These are phyloP conservation scores for Sporothrix humicola DNA, from an alignment of 2,329 filamentous ascomycete species.

Conservation along the genomic window DNA sequence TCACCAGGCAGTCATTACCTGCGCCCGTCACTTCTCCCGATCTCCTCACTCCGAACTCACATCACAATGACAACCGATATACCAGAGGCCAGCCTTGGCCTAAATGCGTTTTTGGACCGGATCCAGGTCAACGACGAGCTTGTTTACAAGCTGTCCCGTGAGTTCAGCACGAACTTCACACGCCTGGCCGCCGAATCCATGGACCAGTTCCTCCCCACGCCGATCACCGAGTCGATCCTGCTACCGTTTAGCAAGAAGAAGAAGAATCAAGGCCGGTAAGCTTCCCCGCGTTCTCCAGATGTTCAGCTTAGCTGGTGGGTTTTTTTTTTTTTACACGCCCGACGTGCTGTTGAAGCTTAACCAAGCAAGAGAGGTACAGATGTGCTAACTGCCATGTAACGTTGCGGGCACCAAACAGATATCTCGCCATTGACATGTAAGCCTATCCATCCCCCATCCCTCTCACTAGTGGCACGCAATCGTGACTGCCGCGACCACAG, in stretches of 20 bases:
- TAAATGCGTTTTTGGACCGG: constrained; percentile 57
- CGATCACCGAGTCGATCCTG: constrained; percentile 65
- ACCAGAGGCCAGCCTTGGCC: constrained; percentile 24
- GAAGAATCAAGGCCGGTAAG: constrained; percentile 56
- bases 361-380: not conserved
- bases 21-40: not conserved
- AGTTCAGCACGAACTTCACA: constrained; percentile 55
- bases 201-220: constrained; percentile 65
- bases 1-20: not conserved
- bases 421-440: constrained; percentile 70
- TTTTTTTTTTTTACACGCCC: not conserved
- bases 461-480: not conserved
- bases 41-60: not conserved
- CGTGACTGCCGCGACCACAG: not conserved
- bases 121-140: constrained; percentile 55
- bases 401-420: constrained; percentile 48
- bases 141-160: constrained; percentile 54
- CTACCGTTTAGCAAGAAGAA: constrained; percentile 50
- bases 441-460: constrained; percentile 38
- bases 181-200: constrained; percentile 58
- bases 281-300: constrained; percentile 34
- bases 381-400: constrained; percentile 34
- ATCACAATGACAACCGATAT: constrained; percentile 14
- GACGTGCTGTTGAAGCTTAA: not conserved
- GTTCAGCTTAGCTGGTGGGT: not conserved